These are phyloP conservation scores for Tuber melanosporum DNA, from an alignment of 495 filamentous ascomycete genomes.

Conservation along the genomic window DNA sequence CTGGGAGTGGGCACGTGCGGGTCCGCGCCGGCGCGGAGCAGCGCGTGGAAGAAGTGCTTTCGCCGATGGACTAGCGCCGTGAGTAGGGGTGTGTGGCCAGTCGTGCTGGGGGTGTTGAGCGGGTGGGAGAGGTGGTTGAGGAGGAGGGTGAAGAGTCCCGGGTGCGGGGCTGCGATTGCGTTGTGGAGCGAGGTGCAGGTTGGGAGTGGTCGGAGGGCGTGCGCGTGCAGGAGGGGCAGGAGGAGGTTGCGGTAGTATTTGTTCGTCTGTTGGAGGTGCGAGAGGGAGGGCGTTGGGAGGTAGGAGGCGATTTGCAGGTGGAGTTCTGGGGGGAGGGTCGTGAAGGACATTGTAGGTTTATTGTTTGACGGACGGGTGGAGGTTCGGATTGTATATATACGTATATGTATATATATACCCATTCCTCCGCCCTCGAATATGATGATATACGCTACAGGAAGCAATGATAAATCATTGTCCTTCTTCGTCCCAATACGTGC, in stretches of 20 bases:
- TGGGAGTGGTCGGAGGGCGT: background rate
- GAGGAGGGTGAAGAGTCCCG: background rate
- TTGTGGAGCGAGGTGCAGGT: background rate
- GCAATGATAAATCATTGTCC: too few species aligned
- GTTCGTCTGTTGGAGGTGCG: background rate
- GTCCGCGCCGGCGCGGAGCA: background rate
- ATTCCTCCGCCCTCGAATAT: too few species aligned
- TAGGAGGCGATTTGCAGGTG: slow-evolving; percentile 1
- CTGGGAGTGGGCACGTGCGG: background rate
- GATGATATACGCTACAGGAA: too few species aligned
- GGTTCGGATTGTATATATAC: too few species aligned
- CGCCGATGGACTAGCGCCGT: background rate
- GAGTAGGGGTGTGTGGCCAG: background rate
- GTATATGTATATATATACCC: too few species aligned
- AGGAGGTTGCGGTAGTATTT: background rate
- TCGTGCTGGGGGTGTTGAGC: background rate
- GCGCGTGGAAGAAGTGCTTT: background rate
- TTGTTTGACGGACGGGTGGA: background rate
- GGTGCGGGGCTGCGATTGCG: background rate
- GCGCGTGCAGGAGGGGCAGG: background rate
- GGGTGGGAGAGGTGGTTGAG: background rate
- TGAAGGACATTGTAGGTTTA: background rate
- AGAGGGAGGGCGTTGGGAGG: slow-evolving; percentile 1
- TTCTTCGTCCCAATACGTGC: too few species aligned
- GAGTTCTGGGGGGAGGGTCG: slow-evolving; percentile 2